A percentile compares a stretch with the other conserved stretches of the same genome.
Conservation (phyloP, 257 asterid species). For the Jaltomata sinuosa region DNA sequence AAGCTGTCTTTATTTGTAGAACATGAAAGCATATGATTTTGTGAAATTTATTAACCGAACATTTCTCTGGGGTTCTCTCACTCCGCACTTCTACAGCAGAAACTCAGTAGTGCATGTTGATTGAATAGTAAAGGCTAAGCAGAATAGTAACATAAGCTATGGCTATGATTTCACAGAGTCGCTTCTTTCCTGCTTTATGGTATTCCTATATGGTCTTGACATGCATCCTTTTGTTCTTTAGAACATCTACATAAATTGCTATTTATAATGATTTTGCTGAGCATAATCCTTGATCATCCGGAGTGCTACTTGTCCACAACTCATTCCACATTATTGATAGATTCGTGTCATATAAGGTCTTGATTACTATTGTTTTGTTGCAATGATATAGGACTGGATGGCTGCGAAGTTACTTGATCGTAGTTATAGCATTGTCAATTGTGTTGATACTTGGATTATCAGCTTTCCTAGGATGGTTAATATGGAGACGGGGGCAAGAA, state of each 20-base stretch:
- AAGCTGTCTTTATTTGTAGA: background rate
- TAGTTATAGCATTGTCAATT: conserved; percentile 19
- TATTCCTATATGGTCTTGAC: background rate
- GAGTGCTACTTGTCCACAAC: background rate
- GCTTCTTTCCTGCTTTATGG: background rate
- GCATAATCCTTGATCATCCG: background rate
- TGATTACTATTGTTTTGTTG: background rate
- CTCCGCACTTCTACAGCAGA: background rate
- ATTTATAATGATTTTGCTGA: background rate
- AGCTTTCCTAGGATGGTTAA: conserved; percentile 54
- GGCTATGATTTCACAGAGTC: background rate
- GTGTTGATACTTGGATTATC: conserved; percentile 37
- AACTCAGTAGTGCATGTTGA: background rate
- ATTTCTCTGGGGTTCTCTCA: background rate
- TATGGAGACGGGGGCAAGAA: conserved; percentile 44
- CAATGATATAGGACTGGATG: conserved; percentile 49
- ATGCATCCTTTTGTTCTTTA: background rate
- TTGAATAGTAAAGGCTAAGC: background rate
- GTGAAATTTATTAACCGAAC: background rate
- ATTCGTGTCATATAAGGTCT: background rate
- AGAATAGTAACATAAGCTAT: background rate
- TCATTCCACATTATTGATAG: background rate
- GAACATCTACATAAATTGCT: background rate
- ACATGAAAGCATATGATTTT: background rate
- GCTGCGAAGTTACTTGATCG: conserved; percentile 32